Evolutionary conservation across 768 basidiomycete genomes (phyloP), one percentile per base, ranked within the genome.

Genomic region (Kwoniella bestiolae): DNA sequence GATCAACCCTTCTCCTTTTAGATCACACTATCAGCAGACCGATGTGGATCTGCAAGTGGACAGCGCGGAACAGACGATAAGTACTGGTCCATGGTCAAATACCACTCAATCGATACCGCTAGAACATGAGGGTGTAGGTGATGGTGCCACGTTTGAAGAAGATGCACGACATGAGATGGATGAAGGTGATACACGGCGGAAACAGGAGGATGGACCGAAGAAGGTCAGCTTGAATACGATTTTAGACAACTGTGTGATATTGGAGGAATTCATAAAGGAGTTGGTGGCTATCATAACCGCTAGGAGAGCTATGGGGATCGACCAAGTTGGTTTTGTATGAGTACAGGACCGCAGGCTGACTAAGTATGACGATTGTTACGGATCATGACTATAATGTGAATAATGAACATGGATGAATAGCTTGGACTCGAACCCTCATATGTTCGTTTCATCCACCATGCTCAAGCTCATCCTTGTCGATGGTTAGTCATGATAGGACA

Each of bases 241-340:
- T 60, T 82, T 97, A 79, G 95, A 97, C 78, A 97, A 97, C 76
- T 90, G 94, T 31, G 93, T 98, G 31, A 88, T 97, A 44, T 78
- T 98, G 67, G 95, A 97, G 81, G 95, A 97, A 81, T 90, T 89
- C 66, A 90, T 97, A 76, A 97, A 97, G 82, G 95, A 98, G 80
- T 49, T 78, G 7, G 63, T 78, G 16, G 74, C 68, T 32, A 49
- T 77, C 2, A 71, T 78, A 31, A 69, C 51, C 18, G 75, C 66
- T 3, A 58, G 79, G 34, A 59, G 72, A 26, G 72, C 73, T 0
- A 38, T 76, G 46, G 75, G 79, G 2, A 60, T 80, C 3, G 79
- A 79, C 56, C 73, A 68, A 50, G 75, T 73, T 31, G 69, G 63
- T 7, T 65, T 47, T n/a, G 18, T 63, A 35, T 63, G n/a, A 57